Evolutionary conservation across 2,329 filamentous ascomycete species (phyloP), one percentile per base, ranked within the genome.

Genomic region (Ascosphaera aggregata): DNA sequence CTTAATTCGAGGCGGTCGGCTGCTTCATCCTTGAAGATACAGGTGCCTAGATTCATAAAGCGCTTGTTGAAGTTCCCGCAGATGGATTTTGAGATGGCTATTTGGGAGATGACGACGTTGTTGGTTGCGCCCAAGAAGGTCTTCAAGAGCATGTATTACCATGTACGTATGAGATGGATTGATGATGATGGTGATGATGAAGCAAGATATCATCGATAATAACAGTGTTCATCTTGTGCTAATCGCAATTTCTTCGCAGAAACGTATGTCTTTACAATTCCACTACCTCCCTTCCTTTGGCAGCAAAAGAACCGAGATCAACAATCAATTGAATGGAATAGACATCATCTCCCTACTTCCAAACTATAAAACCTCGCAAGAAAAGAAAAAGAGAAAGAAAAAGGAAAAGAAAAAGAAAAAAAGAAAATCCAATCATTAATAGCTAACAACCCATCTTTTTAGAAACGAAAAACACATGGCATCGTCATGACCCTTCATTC

Each of bases 61-160:
- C 66, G 65, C 42, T 58, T 77, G 38, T 76, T 77, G 64, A 78
- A 78, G 54, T 77, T 77, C 50, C 72, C 73, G 9, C 73, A 76
- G 48, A 77, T 78, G 73, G 73, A 78, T 60, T 78, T 78, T 51
- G 73, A 78, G 52, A 75, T 76, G 64, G 73, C 73, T 16, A 68
- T 76, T 47, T 78, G 73, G 73, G 73, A 78, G 54, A 77, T 78
- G 68, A 74, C 70, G 44, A 70, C 67, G 48, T 60, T 78, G 39
- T 62, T 78, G 45, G 71, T 77, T 51, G 69, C 72, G 22, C 73
- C 73, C 0, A 77, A 76, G 58, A 76, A 76, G 52, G 73, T 78
- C 38, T 78, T 78, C 53, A 63, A 73, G 44, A 73, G 71, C 35
- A 76, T 77, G 54, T 77, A 76, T 54, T 76, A 77, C 49, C 72